phyloP scores from a whole-genome alignment of 2,329 filamentous ascomycete genomes.

The Fonsecaea monophora region DNA sequence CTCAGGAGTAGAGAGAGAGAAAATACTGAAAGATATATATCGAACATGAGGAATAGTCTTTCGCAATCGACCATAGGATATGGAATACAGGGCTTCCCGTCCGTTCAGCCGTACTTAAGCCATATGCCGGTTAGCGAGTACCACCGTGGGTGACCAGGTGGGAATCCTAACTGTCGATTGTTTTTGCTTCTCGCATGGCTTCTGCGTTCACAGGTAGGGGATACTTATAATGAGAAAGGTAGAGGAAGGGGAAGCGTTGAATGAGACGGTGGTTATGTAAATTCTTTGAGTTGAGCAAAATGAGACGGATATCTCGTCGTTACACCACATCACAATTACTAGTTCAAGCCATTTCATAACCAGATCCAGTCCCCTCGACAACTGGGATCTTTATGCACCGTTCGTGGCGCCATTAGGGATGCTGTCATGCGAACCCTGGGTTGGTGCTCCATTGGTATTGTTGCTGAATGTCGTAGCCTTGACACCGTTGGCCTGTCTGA shows the following conservation, averaged over 20 bases:
- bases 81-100: constrained; percentile 12
- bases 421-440: constrained; percentile 49
- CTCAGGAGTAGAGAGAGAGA: too few relatives aligned
- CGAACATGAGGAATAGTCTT: background rate
- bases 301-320: background rate
- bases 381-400: background rate
- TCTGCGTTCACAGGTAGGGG: background rate
- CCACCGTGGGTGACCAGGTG: background rate
- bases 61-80: constrained; percentile 14
- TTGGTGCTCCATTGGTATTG: constrained; percentile 59
- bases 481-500: constrained; percentile 60
- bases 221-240: too few relatives aligned
- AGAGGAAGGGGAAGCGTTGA: too few relatives aligned
- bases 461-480: constrained; percentile 43
- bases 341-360: background rate
- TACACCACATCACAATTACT: background rate
- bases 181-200: background rate
- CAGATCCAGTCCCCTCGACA: background rate
- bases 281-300: background rate
- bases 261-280: too few relatives aligned
- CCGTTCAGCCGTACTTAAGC: background rate
- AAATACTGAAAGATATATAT: background rate
- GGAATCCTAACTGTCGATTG: constrained; percentile 12
- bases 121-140: constrained; percentile 6
- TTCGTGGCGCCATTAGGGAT: constrained; percentile 8